Percentiles rank a stretch among this genome's conserved stretches.
These are phyloP conservation scores for Porogramme epimiltina DNA, from an alignment of 1,284 basidiomycete genomes.

Conservation along the genomic window DNA sequence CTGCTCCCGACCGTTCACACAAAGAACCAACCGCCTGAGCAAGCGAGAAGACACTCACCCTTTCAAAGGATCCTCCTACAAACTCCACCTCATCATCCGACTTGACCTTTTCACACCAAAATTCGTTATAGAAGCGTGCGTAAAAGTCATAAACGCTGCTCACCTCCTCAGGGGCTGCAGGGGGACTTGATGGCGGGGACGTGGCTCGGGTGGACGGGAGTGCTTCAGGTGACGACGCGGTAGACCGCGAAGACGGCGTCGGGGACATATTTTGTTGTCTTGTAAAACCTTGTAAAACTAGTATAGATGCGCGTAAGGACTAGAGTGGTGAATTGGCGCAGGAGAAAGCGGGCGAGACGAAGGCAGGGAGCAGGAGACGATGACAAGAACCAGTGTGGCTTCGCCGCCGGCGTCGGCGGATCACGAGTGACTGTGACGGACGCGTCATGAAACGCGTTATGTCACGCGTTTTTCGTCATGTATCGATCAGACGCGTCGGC, in stretches of 20 bases:
- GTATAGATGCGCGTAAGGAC: too few relatives aligned
- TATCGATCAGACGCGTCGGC: too few relatives aligned
- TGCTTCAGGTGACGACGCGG: constrained; percentile 4
- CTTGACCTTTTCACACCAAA: background rate
- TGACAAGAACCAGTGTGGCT: background rate
- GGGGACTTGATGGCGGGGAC: constrained; percentile 19
- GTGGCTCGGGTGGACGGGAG: constrained; percentile 20
- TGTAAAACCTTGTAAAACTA: too few relatives aligned
- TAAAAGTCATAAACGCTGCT: background rate
- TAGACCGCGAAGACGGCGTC: constrained; percentile 11
- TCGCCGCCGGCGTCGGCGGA: background rate
- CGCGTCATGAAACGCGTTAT: constrained; percentile 6
- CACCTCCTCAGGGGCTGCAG: constrained; percentile 7
- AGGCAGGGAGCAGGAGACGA: background rate
- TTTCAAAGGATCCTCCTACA: background rate
- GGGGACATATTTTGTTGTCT: too few relatives aligned
- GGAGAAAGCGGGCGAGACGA: too few relatives aligned
- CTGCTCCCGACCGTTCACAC: too few relatives aligned
- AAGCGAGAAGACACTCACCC: too few relatives aligned
- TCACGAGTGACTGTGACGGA: background rate
- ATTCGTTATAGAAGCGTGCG: too few relatives aligned
- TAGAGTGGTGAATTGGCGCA: too few relatives aligned
- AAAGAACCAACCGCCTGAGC: too few relatives aligned
- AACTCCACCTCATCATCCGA: background rate
- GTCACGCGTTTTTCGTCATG: constrained; percentile 1